Conservation (phyloP, 495 filamentous ascomycete species). For the Sabuloglossum arenarium region DNA sequence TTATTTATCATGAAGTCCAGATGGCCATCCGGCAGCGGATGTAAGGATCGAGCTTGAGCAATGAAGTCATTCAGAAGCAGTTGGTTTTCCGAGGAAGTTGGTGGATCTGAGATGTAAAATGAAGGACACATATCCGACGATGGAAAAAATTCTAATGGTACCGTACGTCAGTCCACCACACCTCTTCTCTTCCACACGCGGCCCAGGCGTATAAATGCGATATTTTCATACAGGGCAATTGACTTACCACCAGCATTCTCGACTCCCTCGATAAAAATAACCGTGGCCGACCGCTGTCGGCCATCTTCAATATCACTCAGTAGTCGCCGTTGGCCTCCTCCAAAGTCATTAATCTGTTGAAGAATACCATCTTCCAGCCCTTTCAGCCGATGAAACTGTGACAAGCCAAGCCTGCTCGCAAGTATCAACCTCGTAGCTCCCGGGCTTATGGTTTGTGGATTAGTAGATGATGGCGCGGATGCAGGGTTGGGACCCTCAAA, state of each 20-base stretch:
- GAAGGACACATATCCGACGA: background rate
- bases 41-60: background rate
- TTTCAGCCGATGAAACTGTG: slow-evolving; percentile 27
- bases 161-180: background rate
- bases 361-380: slow-evolving; percentile 23
- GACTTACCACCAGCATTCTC: slow-evolving; percentile 20
- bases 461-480: background rate
- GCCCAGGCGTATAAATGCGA: background rate
- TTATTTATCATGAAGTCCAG: background rate
- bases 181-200: background rate
- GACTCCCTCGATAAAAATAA: slow-evolving; percentile 29
- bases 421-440: slow-evolving; percentile 30
- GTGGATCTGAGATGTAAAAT: slow-evolving; percentile 1
- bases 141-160: slow-evolving; percentile 2
- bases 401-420: slow-evolving; percentile 31
- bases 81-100: background rate
- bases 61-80: background rate
- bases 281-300: slow-evolving; percentile 11
- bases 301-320: slow-evolving; percentile 17
- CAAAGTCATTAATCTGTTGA: slow-evolving; percentile 27
- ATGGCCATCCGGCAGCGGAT: background rate
- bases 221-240: background rate
- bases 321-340: slow-evolving; percentile 19
- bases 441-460: slow-evolving; percentile 14
- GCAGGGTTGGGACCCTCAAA: background rate